Percentiles rank a stretch among this genome's conserved stretches.
Evolutionary conservation across 2,329 filamentous ascomycete genomes (phyloP).

Genomic region (Rasamsonia emersonii): DNA sequence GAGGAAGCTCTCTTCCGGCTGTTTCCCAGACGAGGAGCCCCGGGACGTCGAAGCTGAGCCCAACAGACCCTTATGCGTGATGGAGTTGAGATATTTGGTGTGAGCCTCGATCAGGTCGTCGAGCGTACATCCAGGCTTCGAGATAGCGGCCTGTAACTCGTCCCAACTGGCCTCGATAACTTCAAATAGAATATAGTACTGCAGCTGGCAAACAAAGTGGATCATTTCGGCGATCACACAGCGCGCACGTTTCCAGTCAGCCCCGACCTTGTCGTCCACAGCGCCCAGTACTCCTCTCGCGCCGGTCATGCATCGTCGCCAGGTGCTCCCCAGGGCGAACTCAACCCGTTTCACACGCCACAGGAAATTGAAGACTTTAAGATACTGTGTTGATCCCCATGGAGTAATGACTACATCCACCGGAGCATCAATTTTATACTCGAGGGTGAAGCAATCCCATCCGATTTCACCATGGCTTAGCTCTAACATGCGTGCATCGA

Average conservation of each 20-base stretch:
- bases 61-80: constrained; percentile 90
- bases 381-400: constrained; percentile 89
- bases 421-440: constrained; percentile 95
- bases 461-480: constrained; percentile 93
- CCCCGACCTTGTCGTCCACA: constrained; percentile 60
- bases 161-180: constrained; percentile 97
- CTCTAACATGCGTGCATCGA: constrained; percentile 98
- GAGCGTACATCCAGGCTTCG: constrained; percentile 77
- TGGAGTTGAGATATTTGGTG: constrained; percentile 79
- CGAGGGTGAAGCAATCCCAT: constrained; percentile 97
- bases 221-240: constrained; percentile 95
- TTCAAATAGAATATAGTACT: constrained; percentile 98
- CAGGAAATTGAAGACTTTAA: constrained; percentile 98
- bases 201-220: constrained; percentile 91
- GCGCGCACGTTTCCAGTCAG: constrained; percentile 83
- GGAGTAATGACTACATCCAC: constrained; percentile 96
- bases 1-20: constrained; percentile 70
- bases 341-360: constrained; percentile 98
- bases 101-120: constrained; percentile 94
- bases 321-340: constrained; percentile 81
- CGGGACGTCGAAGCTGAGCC: constrained; percentile 49
- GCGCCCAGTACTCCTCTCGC: constrained; percentile 80
- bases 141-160: constrained; percentile 72
- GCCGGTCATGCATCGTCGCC: constrained; percentile 93
- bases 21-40: constrained; percentile 38